Base-by-base conservation (phyloP, 2,329 filamentous ascomycete genomes). In the Talaromyces verruculosus region DNA sequence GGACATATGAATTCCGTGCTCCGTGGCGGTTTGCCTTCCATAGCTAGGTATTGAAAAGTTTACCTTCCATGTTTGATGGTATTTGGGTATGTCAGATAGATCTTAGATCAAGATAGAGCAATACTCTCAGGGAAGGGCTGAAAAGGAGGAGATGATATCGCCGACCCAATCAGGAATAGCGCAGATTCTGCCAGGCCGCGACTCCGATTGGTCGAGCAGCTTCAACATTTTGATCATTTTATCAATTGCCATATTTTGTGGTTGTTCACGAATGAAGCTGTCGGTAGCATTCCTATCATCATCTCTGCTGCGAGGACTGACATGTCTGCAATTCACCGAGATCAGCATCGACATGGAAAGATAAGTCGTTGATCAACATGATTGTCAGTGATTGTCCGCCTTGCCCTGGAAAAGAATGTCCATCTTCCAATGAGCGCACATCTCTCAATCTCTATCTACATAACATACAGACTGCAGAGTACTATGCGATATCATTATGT, bases 141-240 rank as follows among this genome's bases (percentile, higher is more conserved):
- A 4, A 25, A 25, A 25, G 25, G 25, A 25, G 25, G 39, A 41
- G 39, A 41, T 15, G 6, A 58, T 41, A 25, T 39, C 35, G 28
- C 10, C 17, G 19, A 30, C 37, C 37, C 15, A 30, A 60, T 43
- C 37, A 6, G 37, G 57, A 19, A 45, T 60, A 60, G 57, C 7
- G n/a, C 15, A 0, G 7, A 17, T 2, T 37, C 19, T 17, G 11
- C 17, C 33, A 22, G 11, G 30, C 33, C 33, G 1, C 19, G n/a
- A 37, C 53, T 57, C 53, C 53, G 53, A 57, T 57, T 57, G 53
- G 53, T 39, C 33, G 5, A 57, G 8, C 30, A 17, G 11, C 47
- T 53, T 49, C 5, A 28, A 30, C 22, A n/a, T 33, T 25, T 55
- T 55, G 28, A 51, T 51, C 15, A 8, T 28, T 13, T 49, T 10